phyloP scores from a whole-genome alignment of 2,329 filamentous ascomycete genomes.

The Paraconiothyrium brasiliense region DNA sequence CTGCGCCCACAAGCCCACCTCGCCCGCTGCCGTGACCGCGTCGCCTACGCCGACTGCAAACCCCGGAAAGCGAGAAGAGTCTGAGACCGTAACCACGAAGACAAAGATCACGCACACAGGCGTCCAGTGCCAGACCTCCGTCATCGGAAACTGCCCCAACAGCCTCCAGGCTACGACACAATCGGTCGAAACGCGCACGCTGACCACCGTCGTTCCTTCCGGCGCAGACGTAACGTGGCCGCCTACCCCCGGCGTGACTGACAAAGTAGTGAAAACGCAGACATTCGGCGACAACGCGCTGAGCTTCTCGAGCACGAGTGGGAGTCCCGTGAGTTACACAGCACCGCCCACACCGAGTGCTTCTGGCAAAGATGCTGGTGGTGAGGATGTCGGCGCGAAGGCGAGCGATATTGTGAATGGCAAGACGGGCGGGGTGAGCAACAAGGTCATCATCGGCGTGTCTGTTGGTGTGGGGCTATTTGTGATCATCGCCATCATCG shows the following conservation, averaged over 20 bases:
- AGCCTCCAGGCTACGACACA: constrained; percentile 59
- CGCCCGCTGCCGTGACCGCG: constrained; percentile 25
- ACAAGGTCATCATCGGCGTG: constrained; percentile 60
- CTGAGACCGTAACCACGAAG: constrained; percentile 54
- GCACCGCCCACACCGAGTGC: constrained; percentile 35
- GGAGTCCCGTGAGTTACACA: constrained; percentile 57
- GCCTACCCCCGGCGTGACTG: constrained; percentile 40
- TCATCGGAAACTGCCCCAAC: constrained; percentile 60
- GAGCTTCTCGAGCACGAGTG: constrained; percentile 52
- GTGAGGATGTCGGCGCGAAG: background rate
- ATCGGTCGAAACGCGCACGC: constrained; percentile 51
- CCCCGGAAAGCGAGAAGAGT: constrained; percentile 30
- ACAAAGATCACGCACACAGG: constrained; percentile 56
- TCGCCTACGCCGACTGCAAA: constrained; percentile 27
- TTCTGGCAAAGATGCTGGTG: constrained; percentile 1
- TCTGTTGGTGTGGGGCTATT: constrained; percentile 59
- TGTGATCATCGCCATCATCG: constrained; percentile 41
- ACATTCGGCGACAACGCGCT: constrained; percentile 56
- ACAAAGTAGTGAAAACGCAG: constrained; percentile 37
- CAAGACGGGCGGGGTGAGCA: constrained; percentile 50
- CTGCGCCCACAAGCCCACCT: constrained; percentile 50
- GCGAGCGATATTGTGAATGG: constrained; percentile 26
- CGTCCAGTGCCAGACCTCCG: constrained; percentile 55
- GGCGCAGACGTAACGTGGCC: constrained; percentile 55
- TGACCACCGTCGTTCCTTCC: constrained; percentile 47